A percentile compares a stretch with the other conserved stretches of the same genome.
Evolutionary conservation across 495 filamentous ascomycete species (phyloP).

Genomic region (Daldinia loculata): DNA sequence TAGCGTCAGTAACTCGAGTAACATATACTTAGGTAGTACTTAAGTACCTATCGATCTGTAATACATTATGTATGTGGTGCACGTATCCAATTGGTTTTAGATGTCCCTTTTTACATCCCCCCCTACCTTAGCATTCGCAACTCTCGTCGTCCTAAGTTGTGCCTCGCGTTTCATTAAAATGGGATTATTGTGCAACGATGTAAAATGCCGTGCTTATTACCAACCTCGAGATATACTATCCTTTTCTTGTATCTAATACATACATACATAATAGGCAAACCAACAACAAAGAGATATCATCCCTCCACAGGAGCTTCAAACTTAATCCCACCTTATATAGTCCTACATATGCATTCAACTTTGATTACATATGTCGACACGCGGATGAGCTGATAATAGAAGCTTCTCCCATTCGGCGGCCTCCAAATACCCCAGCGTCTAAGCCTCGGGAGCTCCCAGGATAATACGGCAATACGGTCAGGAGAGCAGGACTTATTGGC

Average conservation of each 20-base stretch:
- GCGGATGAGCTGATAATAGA: slow-evolving; percentile 16
- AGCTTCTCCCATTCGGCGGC: slow-evolving; percentile 23
- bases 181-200: background rate
- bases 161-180: background rate
- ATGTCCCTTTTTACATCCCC: background rate
- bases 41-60: too few species aligned
- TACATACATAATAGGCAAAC: background rate
- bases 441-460: slow-evolving; percentile 22
- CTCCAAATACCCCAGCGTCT: slow-evolving; percentile 32
- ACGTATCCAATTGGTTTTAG: background rate
- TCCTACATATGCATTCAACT: background rate
- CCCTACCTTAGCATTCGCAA: background rate
- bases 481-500: slow-evolving; percentile 19
- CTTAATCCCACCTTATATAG: slow-evolving; percentile 1
- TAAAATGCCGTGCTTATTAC: background rate
- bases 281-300: background rate
- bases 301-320: background rate
- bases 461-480: slow-evolving; percentile 24
- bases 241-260: background rate
- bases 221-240: background rate
- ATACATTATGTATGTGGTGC: too few species aligned
- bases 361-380: slow-evolving; percentile 12
- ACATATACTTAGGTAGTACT: background rate
- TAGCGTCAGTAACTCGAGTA: background rate
- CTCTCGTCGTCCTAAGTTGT: background rate